phyloP scores from a whole-genome alignment of 176 grass and related monocot genomes.

The Lolium multiflorum region DNA sequence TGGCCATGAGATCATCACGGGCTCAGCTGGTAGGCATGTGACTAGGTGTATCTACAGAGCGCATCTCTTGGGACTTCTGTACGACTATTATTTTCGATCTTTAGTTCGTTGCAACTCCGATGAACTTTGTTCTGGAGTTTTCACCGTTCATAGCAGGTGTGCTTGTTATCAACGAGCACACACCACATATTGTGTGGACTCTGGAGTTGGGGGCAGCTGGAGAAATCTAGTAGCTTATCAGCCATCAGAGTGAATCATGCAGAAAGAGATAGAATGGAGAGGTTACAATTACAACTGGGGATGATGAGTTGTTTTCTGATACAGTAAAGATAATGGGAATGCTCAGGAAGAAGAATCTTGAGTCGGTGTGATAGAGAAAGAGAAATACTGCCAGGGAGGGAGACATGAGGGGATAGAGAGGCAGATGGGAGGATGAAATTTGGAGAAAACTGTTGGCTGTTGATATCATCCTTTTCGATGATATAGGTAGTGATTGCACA shows the following conservation, averaged over 20 bases:
- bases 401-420: background rate
- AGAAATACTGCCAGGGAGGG: constrained; percentile 16
- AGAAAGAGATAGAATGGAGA: background rate
- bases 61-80: constrained; percentile 11
- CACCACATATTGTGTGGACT: background rate
- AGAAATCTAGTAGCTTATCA: background rate
- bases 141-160: constrained; percentile 9
- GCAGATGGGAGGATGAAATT: background rate
- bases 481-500: constrained; percentile 1
- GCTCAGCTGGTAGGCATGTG: constrained; percentile 23
- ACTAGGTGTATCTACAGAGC: constrained; percentile 19
- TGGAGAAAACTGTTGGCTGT: background rate
- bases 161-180: constrained; percentile 5
- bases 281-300: constrained; percentile 24
- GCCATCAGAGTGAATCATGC: background rate
- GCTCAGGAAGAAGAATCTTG: constrained; percentile 16
- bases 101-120: constrained; percentile 8
- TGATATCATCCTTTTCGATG: background rate
- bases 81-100: background rate
- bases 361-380: constrained; percentile 21
- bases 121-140: background rate
- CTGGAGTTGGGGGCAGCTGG: background rate
- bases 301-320: background rate
- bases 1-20: constrained; percentile 21
- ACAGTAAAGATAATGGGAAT: constrained; percentile 19